These are phyloP conservation scores for Aspergillus jensenii DNA, from an alignment of 2,329 filamentous ascomycete species.

Conservation along the genomic window DNA sequence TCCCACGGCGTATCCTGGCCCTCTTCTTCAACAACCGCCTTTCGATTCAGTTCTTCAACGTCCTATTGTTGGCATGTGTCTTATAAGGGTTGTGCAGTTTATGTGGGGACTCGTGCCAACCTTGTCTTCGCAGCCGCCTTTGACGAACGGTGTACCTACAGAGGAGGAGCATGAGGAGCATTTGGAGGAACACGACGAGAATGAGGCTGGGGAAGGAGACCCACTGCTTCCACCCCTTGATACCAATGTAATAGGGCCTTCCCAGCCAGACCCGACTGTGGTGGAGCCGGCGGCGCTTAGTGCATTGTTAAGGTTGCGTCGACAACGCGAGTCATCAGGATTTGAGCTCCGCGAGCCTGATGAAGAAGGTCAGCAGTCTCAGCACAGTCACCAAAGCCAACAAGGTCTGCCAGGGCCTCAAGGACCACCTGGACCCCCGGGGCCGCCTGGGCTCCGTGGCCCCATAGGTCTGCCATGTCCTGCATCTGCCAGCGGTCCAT, in stretches of 20 bases:
- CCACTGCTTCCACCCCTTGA: no score
- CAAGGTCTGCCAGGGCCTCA: not conserved
- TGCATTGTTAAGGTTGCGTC: not conserved
- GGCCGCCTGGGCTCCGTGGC: not conserved
- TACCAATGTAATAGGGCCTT: no score
- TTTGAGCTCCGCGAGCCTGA: not conserved
- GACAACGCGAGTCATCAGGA: not conserved
- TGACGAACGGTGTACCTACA: not conserved
- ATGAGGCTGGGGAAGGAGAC: not conserved
- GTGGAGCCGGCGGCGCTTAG: no score
- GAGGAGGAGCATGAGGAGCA: not conserved
- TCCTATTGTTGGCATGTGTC: slow-evolving; percentile 24
- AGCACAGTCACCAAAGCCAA: not conserved
- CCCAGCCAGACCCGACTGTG: no score
- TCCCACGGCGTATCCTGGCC: not conserved
- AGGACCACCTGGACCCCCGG: not conserved
- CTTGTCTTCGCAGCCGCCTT: not conserved
- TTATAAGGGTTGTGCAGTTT: slow-evolving; percentile 11
- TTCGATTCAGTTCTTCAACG: slow-evolving; percentile 18
- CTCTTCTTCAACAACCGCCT: slow-evolving; percentile 16
- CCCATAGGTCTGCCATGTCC: not conserved
- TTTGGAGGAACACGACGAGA: not conserved
- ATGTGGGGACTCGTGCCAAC: not conserved
- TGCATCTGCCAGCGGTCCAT: not conserved
- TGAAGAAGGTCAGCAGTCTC: not conserved